A percentile compares a stretch with the other conserved stretches of the same genome.
These are phyloP conservation scores for Trypanosoma boissoni DNA, from an alignment of 208 protist genomes.

Conservation along the genomic window DNA sequence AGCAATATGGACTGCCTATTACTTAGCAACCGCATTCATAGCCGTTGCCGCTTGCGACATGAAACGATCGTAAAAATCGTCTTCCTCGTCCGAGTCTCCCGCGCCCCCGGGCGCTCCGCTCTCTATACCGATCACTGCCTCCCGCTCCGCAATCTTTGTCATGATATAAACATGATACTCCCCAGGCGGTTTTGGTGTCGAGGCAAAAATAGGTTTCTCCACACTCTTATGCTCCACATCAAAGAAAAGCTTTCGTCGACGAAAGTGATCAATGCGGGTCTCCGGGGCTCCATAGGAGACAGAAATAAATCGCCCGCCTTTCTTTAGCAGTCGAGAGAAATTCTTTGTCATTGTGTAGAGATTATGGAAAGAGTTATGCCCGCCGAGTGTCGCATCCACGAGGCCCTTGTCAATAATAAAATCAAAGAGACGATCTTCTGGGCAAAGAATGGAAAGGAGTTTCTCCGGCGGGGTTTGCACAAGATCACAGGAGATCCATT, in stretches of 20 bases:
- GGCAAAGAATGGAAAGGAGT: constrained; percentile 70
- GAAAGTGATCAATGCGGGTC: constrained; percentile 89
- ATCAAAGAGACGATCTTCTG: constrained; percentile 81
- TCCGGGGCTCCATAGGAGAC: constrained; percentile 89
- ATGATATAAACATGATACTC: constrained; percentile 93
- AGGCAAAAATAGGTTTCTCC: constrained; percentile 88
- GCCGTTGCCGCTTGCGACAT: constrained; percentile 73
- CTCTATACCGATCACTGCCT: constrained; percentile 25
- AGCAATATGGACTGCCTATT: background rate
- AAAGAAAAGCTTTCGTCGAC: constrained; percentile 80
- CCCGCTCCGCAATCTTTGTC: constrained; percentile 65
- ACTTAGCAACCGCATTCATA: background rate
- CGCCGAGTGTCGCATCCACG: constrained; percentile 83
- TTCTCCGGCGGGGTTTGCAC: constrained; percentile 78
- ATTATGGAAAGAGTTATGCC: constrained; percentile 88
- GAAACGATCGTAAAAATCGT: constrained; percentile 93
- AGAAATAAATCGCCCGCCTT: constrained; percentile 78
- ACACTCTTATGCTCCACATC: constrained; percentile 83
- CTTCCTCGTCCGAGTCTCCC: constrained; percentile 81
- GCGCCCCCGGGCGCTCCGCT: constrained; percentile 28
- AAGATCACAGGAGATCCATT: constrained; percentile 83
- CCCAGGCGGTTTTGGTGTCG: constrained; percentile 63
- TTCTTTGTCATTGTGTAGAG: constrained; percentile 87
- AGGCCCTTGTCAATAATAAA: constrained; percentile 91
- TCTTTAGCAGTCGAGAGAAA: constrained; percentile 84